Conservation (phyloP, 768 basidiomycete species). For the Collybia sordida region DNA sequence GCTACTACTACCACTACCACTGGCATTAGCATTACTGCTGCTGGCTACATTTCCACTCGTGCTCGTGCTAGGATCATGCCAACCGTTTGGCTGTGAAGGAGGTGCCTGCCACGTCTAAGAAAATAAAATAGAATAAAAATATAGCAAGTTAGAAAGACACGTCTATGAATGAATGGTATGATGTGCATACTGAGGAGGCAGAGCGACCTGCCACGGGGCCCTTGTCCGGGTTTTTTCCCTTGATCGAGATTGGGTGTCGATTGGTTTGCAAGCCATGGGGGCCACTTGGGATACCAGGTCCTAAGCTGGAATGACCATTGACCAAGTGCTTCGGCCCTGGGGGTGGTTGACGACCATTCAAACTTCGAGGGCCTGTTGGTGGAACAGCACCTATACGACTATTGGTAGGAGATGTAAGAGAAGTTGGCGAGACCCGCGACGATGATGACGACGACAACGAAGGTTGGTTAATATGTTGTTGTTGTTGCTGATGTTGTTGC, state of each 20-base stretch:
- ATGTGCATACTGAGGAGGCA: constrained; percentile 20
- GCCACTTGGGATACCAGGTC: constrained; percentile 20
- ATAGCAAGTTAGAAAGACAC: background rate
- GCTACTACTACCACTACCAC: constrained; percentile 4
- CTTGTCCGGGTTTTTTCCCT: constrained; percentile 35
- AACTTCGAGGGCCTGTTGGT: constrained; percentile 67
- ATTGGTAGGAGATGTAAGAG: constrained; percentile 16
- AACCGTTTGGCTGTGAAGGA: constrained; percentile 25
- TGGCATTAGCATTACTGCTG: background rate
- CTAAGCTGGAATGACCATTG: constrained; percentile 32
- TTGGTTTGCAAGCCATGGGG: constrained; percentile 26
- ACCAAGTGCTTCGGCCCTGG: constrained; percentile 40
- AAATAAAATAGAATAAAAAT: constrained; percentile 7
- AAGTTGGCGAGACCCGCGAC: constrained; percentile 2
- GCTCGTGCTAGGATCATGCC: constrained; percentile 14
- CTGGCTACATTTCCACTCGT: constrained; percentile 6
- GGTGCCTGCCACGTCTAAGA: constrained; percentile 24
- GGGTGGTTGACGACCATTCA: constrained; percentile 31
- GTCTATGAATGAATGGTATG: background rate
- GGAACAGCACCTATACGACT: constrained; percentile 53
- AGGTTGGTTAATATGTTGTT: constrained; percentile 12
- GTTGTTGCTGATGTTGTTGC: constrained; percentile 30
- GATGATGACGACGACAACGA: constrained; percentile 18
- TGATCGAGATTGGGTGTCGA: constrained; percentile 35
- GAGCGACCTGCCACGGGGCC: constrained; percentile 7